Base-by-base conservation (phyloP, 257 asterid species). In the Gardenia jasminoides region DNA sequence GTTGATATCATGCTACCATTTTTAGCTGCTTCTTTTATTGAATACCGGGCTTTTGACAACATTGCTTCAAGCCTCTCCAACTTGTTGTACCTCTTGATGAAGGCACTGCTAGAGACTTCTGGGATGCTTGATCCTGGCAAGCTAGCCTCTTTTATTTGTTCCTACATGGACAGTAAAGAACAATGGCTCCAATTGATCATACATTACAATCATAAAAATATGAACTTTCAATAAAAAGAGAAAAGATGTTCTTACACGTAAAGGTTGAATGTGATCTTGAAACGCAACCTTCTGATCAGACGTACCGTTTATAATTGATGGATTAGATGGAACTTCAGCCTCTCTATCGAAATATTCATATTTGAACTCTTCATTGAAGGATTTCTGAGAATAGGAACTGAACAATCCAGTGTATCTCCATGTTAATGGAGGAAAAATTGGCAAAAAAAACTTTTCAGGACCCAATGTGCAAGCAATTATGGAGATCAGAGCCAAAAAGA, bases 1-100 rank as follows among this genome's bases (percentile, higher is more conserved):
- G 12, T 76, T 64, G 88, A 85, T 54, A 74, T 74, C 83, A 78
- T 69, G 78, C 84, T 83, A 17, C 81, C 56, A 81, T 85, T 83
- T 83, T 71, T 8, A 19, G 88, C 77, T 72, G 87, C 88, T 75
- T 83, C 82, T 73, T 50, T 83, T 50, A 87, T 83, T 5, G 83
- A 83, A 73, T 84, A 66, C 71, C 87, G 82, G 2, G 82, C 83
- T 74, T 71, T 79, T 3, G 87, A 82, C 76, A 87, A 67, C 30
- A 72, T 58, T 26, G 75, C 83, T 75, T 87, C 88, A 22, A 83
- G 50, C 76, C 82, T 85, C 73, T 87, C 87, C 71, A 83, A 36
- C 69, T 28, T 81, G 28, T 59, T 81, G 81, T 81, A 67, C 68
- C 75, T 76, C 46, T 69, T 48, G 26, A 0, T 24, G 65, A 28